phyloP scores from a whole-genome alignment of 768 basidiomycete species.

The Mycena crocata region DNA sequence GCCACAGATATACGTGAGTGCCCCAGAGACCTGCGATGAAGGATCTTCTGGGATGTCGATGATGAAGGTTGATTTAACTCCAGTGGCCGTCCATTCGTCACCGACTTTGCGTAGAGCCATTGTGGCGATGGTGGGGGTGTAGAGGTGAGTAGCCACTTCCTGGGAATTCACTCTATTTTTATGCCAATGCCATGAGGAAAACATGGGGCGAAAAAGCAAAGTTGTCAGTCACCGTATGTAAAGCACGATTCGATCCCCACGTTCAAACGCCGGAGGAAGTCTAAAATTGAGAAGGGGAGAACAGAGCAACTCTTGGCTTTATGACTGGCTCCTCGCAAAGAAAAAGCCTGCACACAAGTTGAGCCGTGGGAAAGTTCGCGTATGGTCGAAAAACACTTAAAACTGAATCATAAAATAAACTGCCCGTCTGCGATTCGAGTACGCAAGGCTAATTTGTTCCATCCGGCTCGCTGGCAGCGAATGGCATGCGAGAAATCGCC shows the following conservation, averaged over 20 bases:
- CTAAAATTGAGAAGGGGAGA: neutral
- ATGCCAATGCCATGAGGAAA: neutral
- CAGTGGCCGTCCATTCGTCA: slow-evolving; percentile 22
- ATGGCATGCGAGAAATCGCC: no score
- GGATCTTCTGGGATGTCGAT: slow-evolving; percentile 13
- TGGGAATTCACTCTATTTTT: neutral
- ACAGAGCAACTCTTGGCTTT: neutral
- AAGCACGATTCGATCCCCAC: neutral
- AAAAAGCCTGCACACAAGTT: no score
- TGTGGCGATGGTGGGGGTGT: neutral
- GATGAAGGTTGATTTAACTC: slow-evolving; percentile 25
- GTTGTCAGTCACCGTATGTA: neutral
- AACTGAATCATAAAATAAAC: no score
- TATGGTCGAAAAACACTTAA: no score
- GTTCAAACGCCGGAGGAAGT: neutral
- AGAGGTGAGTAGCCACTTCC: neutral
- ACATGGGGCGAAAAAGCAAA: no score
- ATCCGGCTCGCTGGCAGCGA: no score
- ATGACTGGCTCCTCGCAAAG: no score
- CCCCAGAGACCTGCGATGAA: neutral
- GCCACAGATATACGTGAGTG: slow-evolving; percentile 18
- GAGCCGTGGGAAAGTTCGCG: no score
- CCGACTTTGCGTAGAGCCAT: slow-evolving; percentile 15
- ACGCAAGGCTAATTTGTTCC: no score
- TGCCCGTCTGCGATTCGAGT: no score